These are phyloP conservation scores for Candida tunisiensis DNA, from an alignment of 1,139 yeast genomes.

Conservation along the genomic window DNA sequence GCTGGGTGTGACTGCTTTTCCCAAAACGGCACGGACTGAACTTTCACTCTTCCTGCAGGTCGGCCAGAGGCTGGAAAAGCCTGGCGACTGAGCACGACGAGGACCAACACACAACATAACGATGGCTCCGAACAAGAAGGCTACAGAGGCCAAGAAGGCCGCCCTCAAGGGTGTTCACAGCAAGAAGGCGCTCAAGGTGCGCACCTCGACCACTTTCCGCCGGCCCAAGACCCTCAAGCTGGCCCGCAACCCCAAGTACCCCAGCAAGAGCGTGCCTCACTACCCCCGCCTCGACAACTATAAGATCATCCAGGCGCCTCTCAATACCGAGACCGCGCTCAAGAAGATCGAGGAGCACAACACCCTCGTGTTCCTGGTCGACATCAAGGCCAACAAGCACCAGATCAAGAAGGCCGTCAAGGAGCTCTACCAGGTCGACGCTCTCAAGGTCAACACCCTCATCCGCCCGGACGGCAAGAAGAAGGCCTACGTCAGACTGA, in stretches of 20 bases:
- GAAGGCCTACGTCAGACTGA: conserved; percentile 98
- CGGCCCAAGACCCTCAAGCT: conserved; percentile 94
- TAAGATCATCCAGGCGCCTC: conserved; percentile 90
- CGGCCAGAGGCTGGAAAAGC: too few species aligned
- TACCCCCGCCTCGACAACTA: conserved; percentile 93
- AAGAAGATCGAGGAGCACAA: conserved; percentile 99
- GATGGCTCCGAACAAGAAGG: conserved; percentile 36
- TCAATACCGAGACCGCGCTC: conserved; percentile 97
- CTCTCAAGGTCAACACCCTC: conserved; percentile 86
- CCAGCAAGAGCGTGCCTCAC: conserved; percentile 94
- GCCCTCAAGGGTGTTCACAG: conserved; percentile 96
- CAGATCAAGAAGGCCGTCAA: conserved; percentile 98
- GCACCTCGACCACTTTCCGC: conserved; percentile 93
- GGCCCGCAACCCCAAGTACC: conserved; percentile 90
- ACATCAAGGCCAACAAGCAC: conserved; percentile 91
- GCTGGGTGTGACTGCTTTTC: too few species aligned
- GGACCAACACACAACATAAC: conserved; percentile 7
- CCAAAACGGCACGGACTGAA: too few species aligned
- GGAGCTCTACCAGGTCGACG: conserved; percentile 96
- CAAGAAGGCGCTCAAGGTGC: conserved; percentile 80
- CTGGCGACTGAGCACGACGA: too few species aligned
- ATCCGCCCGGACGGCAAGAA: conserved; percentile 98
- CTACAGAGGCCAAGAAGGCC: conserved; percentile 97
- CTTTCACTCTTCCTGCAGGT: too few species aligned
- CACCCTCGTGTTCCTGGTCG: conserved; percentile 98